phyloP scores from a whole-genome alignment of 805 yeast genomes.

The Candida tibetensis region DNA sequence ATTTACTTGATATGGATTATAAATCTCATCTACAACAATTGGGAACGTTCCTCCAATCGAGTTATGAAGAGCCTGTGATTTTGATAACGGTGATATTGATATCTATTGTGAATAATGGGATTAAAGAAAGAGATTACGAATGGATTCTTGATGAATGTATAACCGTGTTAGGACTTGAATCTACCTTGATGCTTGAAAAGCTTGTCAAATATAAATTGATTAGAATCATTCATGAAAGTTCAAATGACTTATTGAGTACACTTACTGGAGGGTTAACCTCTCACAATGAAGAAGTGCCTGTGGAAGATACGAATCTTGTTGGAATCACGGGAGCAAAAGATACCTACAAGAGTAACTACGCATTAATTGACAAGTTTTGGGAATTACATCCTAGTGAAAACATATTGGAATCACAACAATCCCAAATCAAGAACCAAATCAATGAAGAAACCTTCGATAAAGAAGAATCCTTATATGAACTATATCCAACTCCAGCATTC shows the following conservation, averaged over 20 bases:
- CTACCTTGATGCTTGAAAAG: constrained; percentile 45
- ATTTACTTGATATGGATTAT: constrained; percentile 49
- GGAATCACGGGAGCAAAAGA: constrained; percentile 33
- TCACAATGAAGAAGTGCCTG: constrained; percentile 12
- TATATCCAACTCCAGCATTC: constrained; percentile 52
- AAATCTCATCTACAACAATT: constrained; percentile 26
- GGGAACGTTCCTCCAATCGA: constrained; percentile 38
- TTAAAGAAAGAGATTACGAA: constrained; percentile 61
- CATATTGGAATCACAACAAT: constrained; percentile 1
- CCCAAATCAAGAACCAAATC: background rate
- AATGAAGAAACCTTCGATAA: constrained; percentile 6
- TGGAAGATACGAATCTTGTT: constrained; percentile 17
- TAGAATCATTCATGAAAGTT: constrained; percentile 20
- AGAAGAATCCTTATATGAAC: constrained; percentile 15
- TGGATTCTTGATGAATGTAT: constrained; percentile 52
- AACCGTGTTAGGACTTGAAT: constrained; percentile 62
- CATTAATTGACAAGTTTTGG: constrained; percentile 43
- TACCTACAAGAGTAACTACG: constrained; percentile 29
- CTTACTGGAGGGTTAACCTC: constrained; percentile 2
- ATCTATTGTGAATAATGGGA: constrained; percentile 64
- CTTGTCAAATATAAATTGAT: constrained; percentile 50
- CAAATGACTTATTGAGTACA: constrained; percentile 3
- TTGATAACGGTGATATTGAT: constrained; percentile 56
- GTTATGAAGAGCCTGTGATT: constrained; percentile 40
- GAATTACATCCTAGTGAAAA: constrained; percentile 44